Evolutionary conservation across 495 filamentous ascomycete genomes (phyloP), one percentile per base, ranked within the genome.

Genomic region (Tuber indicum): DNA sequence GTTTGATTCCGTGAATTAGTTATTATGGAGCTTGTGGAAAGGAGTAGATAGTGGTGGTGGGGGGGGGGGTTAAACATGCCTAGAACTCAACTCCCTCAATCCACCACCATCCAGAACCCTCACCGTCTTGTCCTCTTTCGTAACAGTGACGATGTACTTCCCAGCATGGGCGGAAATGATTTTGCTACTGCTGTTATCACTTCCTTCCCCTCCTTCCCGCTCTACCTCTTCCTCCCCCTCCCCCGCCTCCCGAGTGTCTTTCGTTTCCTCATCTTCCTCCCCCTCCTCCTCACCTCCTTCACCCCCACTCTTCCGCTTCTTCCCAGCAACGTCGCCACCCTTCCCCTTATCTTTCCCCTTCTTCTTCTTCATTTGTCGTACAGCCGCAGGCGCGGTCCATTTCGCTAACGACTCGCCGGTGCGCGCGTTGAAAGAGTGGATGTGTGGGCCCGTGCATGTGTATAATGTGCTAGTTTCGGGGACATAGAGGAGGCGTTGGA

Each of bases 101-200:
- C 86, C 84, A 26, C 87, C 86, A 66, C 94, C 84, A 76, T 89
- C 86, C 79, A 98, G 92, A 2, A 98, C 94, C 80, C 92, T 91
- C 74, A 99, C 87, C 73, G 87, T 90, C 86, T 98, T 99, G 86
- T 98, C 96, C 81, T 96, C 94, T 12, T 89, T 90, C 12, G 96
- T 97, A 32, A 94, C 87, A 19, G 90, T 91, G 49, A 97, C 87
- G 17, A 96, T 80, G 86, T 96, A 87, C 66, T 88, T 86, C 46
- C 89, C 87, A 72, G 91, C 87, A 49, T 87, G 82, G 3, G 92
- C 90, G 5, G 70, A 46, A 71, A 81, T 23, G 4, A 83, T 49
- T 44, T 77, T 75, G 39, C 82, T 77, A 44, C 83, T 75, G 49
- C 83, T 83, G 71, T 43, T n/a, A n/a, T 7, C 74, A 26, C 23